Conservation (phyloP, 768 basidiomycete species). For the Podaxis mareebaensis region DNA sequence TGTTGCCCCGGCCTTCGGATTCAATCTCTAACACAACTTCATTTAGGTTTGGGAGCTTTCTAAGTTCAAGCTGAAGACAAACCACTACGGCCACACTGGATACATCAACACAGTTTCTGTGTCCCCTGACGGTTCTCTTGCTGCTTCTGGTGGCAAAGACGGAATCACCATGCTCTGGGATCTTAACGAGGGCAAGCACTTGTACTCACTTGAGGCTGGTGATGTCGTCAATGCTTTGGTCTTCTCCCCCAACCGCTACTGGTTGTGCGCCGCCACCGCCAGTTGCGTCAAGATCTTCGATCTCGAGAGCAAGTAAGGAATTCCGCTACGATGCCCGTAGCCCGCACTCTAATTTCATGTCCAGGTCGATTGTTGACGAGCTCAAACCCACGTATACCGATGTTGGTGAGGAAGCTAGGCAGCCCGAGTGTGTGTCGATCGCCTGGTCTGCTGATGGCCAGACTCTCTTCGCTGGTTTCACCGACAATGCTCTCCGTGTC, state of each 20-base stretch:
- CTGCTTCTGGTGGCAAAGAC: constrained; percentile 99
- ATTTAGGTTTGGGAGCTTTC: constrained; percentile 97
- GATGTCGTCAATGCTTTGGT: constrained; percentile 99
- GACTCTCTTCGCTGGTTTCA: constrained; percentile 96
- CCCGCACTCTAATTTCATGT: constrained; percentile 1
- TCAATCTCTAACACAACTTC: constrained; percentile 72
- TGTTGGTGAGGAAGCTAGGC: constrained; percentile 65
- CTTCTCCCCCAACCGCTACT: constrained; percentile 99
- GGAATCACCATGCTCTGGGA: constrained; percentile 99
- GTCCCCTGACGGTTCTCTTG: constrained; percentile 97
- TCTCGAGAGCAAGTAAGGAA: constrained; percentile 94
- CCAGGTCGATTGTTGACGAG: constrained; percentile 95
- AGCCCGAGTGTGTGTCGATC: constrained; percentile 93
- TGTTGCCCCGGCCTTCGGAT: constrained; percentile 74
- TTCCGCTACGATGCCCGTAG: not conserved
- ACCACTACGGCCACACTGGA: constrained; percentile 99
- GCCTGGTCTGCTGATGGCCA: constrained; percentile 99
- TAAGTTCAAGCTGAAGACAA: constrained; percentile 99
- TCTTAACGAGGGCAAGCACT: constrained; percentile 99
- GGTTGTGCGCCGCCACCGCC: constrained; percentile 98
- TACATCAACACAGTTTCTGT: constrained; percentile 99
- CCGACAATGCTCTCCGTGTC: constrained; percentile 90
- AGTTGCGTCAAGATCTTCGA: constrained; percentile 99
- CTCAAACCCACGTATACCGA: constrained; percentile 94
- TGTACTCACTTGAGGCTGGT: constrained; percentile 98